Evolutionary conservation across 2,329 filamentous ascomycete species (phyloP).

Genomic region (Calcarisporium arbuscula): DNA sequence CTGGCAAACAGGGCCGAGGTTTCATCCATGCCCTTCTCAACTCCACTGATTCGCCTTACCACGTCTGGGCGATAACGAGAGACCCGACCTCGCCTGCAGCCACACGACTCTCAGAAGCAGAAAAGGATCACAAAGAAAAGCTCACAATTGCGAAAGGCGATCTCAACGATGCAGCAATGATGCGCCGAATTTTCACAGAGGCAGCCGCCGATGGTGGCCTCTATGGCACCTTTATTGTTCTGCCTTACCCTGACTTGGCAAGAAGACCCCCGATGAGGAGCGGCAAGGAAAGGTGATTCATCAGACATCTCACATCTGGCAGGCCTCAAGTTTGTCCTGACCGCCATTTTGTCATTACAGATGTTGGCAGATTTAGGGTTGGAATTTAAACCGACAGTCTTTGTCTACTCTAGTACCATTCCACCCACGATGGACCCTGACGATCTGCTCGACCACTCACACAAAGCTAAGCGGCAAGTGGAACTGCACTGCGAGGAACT

Average conservation of each 20-base stretch:
- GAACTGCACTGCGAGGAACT: slow-evolving; percentile 3
- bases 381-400: slow-evolving; percentile 1
- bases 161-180: slow-evolving; percentile 1
- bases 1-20: slow-evolving; percentile 4
- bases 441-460: slow-evolving; percentile 2
- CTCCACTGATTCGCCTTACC: background rate
- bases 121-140: background rate
- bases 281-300: slow-evolving; percentile 5
- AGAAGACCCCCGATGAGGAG: slow-evolving; percentile 4
- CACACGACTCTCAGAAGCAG: too few species aligned
- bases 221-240: slow-evolving; percentile 3
- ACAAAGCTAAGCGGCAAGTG: slow-evolving; percentile 3
- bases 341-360: too few species aligned
- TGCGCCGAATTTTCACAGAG: slow-evolving; percentile 2
- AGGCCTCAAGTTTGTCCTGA: too few species aligned
- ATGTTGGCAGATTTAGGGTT: slow-evolving; percentile 4
- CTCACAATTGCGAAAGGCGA: slow-evolving; percentile 4
- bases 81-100: too few species aligned
- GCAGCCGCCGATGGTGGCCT: slow-evolving; percentile 3
- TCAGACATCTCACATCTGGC: background rate
- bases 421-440: background rate
- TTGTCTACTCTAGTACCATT: slow-evolving; percentile 7
- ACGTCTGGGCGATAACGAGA: too few species aligned
- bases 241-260: slow-evolving; percentile 7
- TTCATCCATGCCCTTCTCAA: slow-evolving; percentile 5